A percentile compares a stretch with the other conserved stretches of the same genome.
phyloP scores from a whole-genome alignment of 768 basidiomycete species.

The Cubamyces sp. region DNA sequence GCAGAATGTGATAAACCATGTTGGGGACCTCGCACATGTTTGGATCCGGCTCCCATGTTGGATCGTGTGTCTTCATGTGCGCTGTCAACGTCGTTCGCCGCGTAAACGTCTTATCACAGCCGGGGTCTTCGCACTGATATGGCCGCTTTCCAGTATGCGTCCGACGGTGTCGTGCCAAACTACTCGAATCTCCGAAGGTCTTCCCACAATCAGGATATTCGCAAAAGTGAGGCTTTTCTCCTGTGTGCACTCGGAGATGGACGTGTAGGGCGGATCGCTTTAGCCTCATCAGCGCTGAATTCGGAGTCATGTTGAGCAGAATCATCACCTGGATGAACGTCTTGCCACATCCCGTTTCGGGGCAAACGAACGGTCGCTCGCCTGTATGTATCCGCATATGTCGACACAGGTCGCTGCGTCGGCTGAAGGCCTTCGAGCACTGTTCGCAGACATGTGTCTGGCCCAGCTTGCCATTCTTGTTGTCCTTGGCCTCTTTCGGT shows the following conservation, averaged over 20 bases:
- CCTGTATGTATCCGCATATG: constrained; percentile 92
- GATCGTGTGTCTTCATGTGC: constrained; percentile 89
- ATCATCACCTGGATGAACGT: constrained; percentile 84
- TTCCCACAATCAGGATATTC: constrained; percentile 87
- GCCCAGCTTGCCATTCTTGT: constrained; percentile 35
- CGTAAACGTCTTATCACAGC: constrained; percentile 87
- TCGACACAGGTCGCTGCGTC: constrained; percentile 81
- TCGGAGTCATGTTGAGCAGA: neutral
- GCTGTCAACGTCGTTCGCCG: constrained; percentile 82
- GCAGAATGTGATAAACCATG: constrained; percentile 1
- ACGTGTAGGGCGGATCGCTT: constrained; percentile 91
- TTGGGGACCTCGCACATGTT: constrained; percentile 59
- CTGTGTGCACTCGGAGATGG: constrained; percentile 87
- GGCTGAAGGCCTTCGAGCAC: constrained; percentile 81
- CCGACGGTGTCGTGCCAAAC: constrained; percentile 87
- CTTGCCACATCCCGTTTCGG: constrained; percentile 77
- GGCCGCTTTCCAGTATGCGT: constrained; percentile 88
- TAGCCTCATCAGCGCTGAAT: constrained; percentile 9
- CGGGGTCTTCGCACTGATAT: constrained; percentile 82
- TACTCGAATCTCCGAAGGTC: constrained; percentile 91
- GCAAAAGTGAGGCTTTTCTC: constrained; percentile 91
- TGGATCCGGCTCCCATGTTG: constrained; percentile 83
- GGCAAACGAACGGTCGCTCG: constrained; percentile 82
- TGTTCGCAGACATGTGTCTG: constrained; percentile 69
- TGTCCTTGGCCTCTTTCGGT: constrained; percentile 30